Conservation (phyloP, 2,329 filamentous ascomycete species). For the Aureobasidium namibiae region DNA sequence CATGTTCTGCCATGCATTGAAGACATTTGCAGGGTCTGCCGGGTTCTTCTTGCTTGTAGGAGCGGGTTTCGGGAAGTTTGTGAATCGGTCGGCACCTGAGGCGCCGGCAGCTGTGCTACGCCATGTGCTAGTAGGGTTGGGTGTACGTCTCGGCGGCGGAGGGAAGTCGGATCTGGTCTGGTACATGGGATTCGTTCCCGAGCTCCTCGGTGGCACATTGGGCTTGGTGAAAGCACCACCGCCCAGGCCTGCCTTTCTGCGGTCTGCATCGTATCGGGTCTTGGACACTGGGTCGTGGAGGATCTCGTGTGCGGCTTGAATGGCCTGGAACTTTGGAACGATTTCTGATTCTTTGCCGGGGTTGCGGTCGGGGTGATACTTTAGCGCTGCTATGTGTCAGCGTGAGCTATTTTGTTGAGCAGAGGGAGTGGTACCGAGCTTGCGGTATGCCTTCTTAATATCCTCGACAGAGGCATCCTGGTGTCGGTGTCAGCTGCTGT, state of each 20-base stretch:
- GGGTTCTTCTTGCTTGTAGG: slow-evolving; percentile 29
- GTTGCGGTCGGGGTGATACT: slow-evolving; percentile 85
- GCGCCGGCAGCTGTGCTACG: slow-evolving; percentile 23
- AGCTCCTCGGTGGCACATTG: slow-evolving; percentile 6
- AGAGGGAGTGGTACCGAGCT: slow-evolving; percentile 53
- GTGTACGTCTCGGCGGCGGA: slow-evolving; percentile 35
- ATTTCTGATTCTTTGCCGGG: slow-evolving; percentile 72
- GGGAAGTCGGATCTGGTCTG: slow-evolving; percentile 29
- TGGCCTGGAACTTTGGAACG: slow-evolving; percentile 74
- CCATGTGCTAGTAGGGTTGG: slow-evolving; percentile 27
- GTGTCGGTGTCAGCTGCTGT: background rate
- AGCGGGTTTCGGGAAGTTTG: slow-evolving; percentile 31
- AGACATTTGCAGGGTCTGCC: slow-evolving; percentile 35
- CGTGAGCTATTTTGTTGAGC: background rate
- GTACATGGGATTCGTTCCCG: slow-evolving; percentile 6
- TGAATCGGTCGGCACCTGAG: slow-evolving; percentile 37
- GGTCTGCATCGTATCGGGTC: slow-evolving; percentile 54
- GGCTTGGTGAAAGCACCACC: slow-evolving; percentile 14
- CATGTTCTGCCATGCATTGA: slow-evolving; percentile 44
- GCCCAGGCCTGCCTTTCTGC: slow-evolving; percentile 40
- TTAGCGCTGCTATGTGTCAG: slow-evolving; percentile 52
- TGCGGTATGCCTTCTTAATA: slow-evolving; percentile 79
- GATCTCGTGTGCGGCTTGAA: slow-evolving; percentile 79
- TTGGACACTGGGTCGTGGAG: slow-evolving; percentile 52
- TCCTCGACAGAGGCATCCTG: slow-evolving; percentile 59